Evolutionary conservation across 2,329 filamentous ascomycete species (phyloP).

Genomic region (Monilinia laxa): DNA sequence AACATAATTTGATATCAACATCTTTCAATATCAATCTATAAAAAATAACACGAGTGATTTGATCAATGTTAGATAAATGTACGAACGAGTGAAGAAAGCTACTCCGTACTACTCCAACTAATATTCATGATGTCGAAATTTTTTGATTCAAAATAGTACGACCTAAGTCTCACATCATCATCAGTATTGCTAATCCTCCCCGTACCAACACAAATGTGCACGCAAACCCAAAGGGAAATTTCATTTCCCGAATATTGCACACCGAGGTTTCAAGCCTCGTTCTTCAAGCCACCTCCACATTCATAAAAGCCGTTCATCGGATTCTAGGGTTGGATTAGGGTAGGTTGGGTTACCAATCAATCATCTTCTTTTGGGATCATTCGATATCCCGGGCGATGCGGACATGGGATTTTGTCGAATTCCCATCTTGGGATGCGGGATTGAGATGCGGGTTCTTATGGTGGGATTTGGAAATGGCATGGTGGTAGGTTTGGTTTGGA

Average conservation of each 20-base stretch:
- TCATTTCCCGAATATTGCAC: too few species aligned
- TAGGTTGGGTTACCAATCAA: too few species aligned
- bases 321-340: too few species aligned
- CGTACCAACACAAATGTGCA: too few species aligned
- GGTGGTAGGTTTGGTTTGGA: not conserved
- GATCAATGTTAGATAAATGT: not conserved
- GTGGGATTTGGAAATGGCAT: not conserved
- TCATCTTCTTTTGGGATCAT: too few species aligned
- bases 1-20: constrained; percentile 3
- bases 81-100: not conserved
- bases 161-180: not conserved
- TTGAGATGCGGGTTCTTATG: not conserved
- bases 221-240: too few species aligned
- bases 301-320: not conserved
- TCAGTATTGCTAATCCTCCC: not conserved
- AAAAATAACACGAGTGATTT: not conserved
- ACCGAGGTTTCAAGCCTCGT: not conserved
- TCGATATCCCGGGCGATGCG: not conserved
- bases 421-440: not conserved
- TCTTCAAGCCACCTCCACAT: not conserved
- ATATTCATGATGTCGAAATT: not conserved
- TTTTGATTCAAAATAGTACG: not conserved
- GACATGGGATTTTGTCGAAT: not conserved
- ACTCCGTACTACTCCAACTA: too few species aligned
- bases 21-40: not conserved